Base-by-base conservation (phyloP, 805 yeast species). In the Isabelozyma pseudorhagii region DNA sequence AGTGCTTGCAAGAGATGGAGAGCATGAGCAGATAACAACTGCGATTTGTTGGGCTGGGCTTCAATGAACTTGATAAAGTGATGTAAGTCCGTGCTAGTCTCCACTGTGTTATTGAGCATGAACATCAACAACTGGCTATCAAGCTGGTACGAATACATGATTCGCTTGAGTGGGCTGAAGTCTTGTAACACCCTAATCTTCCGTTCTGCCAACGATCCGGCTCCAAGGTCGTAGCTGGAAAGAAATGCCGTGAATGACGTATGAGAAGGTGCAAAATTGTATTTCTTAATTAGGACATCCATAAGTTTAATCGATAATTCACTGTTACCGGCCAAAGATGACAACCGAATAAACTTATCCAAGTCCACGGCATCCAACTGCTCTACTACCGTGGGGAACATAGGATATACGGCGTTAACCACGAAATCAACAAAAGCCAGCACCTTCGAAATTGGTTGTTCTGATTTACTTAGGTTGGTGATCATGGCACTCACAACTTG, bases 11-110 rank as follows among this genome's bases (percentile, higher is more conserved):
- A 31, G 36, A 31, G 36, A 4, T 31, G 36, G n/a, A 31, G 10
- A 10, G n/a, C 36, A 13, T 31, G 36, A 9, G 5, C n/a, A 31
- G 36, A 31, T 13, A 31, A 8, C 36, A 31, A 31, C 36, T 31
- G n/a, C 36, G 8, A 13, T 13, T 31, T 31, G 36, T 31, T 31
- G 36, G 36, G 36, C n/a, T 31, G 36, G 10, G 36, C 10, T 13
- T 50, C 54, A 1, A 59, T 56, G 18, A 70, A 54, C 17, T 54
- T 52, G 6, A 67, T 38, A 38, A 69, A 59, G 29, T 66, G 66
- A 13, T 62, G 58, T 38, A 70, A 59, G n/a, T 69, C 74, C 29
- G 50, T 55, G 2, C 51, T 46, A 41, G 59, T 59, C 15, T 57
- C 52, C 9, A 69, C 59, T 1, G 56, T 50, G 34, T 57, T 50